Conservation (phyloP, 495 filamentous ascomycete genomes). For the Clavariopsis aquatica region DNA sequence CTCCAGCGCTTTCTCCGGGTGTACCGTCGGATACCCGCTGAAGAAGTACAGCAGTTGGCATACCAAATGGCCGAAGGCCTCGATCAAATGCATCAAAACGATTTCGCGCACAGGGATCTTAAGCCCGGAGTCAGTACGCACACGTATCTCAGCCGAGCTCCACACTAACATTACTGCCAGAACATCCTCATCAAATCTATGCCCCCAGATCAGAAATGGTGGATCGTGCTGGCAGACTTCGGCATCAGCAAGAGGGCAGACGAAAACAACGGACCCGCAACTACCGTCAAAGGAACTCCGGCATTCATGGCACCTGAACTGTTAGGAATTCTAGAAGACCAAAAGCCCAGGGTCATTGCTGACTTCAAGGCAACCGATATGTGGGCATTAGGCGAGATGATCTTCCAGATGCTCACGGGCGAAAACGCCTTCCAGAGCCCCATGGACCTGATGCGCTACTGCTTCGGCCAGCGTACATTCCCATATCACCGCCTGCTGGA, state of each 20-base stretch:
- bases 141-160: background rate
- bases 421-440: conserved; percentile 2
- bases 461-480: no score
- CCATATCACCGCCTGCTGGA: no score
- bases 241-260: conserved; percentile 35
- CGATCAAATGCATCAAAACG: conserved; percentile 33
- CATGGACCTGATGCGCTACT: background rate
- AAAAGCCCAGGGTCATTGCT: background rate
- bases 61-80: conserved; percentile 35
- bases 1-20: conserved; percentile 25
- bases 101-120: conserved; percentile 42
- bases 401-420: conserved; percentile 13
- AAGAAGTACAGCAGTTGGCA: conserved; percentile 25
- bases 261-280: conserved; percentile 21
- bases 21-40: conserved; percentile 5
- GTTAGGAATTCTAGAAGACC: conserved; percentile 20
- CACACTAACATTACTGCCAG: conserved; percentile 14
- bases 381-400: conserved; percentile 27
- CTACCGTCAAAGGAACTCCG: conserved; percentile 35
- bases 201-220: conserved; percentile 29
- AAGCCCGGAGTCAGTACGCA: conserved; percentile 34
- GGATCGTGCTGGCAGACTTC: conserved; percentile 38
- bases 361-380: conserved; percentile 14
- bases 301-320: conserved; percentile 41
- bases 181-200: conserved; percentile 34